Percentiles rank a stretch among this genome's conserved stretches.
Evolutionary conservation across 805 yeast species (phyloP).

Genomic region (Cephaloascus albidus): DNA sequence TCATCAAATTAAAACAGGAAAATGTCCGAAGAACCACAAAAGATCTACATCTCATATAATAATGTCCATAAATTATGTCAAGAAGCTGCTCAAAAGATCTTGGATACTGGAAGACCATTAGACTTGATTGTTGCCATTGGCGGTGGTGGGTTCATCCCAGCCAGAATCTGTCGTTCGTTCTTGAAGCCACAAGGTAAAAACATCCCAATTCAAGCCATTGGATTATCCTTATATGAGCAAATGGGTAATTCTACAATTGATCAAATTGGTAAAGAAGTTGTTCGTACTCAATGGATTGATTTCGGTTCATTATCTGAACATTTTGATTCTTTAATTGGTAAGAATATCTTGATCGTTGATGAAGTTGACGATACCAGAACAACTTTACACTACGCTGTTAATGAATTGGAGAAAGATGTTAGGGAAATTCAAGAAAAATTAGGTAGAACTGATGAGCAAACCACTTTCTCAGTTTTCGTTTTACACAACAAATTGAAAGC

Average conservation of each 20-base stretch:
- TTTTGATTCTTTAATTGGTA: slow-evolving; percentile 72
- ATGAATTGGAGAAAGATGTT: slow-evolving; percentile 62
- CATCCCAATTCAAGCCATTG: slow-evolving; percentile 65
- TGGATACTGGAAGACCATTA: slow-evolving; percentile 29
- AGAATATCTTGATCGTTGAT: slow-evolving; percentile 73
- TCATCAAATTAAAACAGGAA: too few relatives aligned
- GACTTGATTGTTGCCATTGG: slow-evolving; percentile 62
- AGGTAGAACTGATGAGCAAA: slow-evolving; percentile 49
- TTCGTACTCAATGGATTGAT: slow-evolving; percentile 87
- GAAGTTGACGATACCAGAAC: slow-evolving; percentile 93
- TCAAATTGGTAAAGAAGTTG: slow-evolving; percentile 61
- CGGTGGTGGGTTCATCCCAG: slow-evolving; percentile 69
- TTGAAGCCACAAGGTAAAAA: slow-evolving; percentile 50
- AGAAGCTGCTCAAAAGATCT: slow-evolving; percentile 45
- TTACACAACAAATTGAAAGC: slow-evolving; percentile 78
- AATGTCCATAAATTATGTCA: slow-evolving; percentile 79
- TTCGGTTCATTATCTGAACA: slow-evolving; percentile 63
- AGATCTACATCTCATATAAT: slow-evolving; percentile 65
- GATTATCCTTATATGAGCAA: slow-evolving; percentile 55
- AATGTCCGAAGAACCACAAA: slow-evolving; percentile 24
- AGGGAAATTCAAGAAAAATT: slow-evolving; percentile 47
- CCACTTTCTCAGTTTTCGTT: slow-evolving; percentile 69
- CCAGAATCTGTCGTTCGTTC: slow-evolving; percentile 58
- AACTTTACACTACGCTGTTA: slow-evolving; percentile 74
- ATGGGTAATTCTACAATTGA: slow-evolving; percentile 32